These are phyloP conservation scores for Telfairia occidentalis DNA, from an alignment of 331 rosid species.

Conservation along the genomic window DNA sequence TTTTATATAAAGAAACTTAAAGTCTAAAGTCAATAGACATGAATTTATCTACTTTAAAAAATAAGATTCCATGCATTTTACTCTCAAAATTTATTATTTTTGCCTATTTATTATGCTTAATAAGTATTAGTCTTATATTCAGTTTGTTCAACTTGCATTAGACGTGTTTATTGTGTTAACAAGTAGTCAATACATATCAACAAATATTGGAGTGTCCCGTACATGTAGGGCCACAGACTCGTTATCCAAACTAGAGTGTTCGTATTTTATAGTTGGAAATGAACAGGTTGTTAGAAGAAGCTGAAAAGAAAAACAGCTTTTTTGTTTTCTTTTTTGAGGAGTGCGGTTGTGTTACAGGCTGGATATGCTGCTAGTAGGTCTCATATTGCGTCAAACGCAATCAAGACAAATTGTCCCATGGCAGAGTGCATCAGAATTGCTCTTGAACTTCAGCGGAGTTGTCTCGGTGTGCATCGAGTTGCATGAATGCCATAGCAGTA, in stretches of 20 bases:
- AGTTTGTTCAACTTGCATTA: background rate
- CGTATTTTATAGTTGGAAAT: background rate
- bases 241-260: background rate
- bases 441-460: conserved; percentile 30
- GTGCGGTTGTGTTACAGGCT: conserved; percentile 43
- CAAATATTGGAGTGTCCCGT: background rate
- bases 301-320: background rate
- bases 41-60: background rate
- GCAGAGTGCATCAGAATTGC: conserved; percentile 64
- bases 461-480: background rate
- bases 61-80: background rate
- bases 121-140: background rate
- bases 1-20: background rate
- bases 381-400: conserved; percentile 63
- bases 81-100: background rate
- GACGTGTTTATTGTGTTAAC: background rate
- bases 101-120: background rate
- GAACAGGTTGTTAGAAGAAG: background rate
- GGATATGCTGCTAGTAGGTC: conserved; percentile 83
- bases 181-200: background rate
- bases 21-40: background rate
- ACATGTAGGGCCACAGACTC: background rate
- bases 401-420: conserved; percentile 85
- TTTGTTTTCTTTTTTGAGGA: background rate
- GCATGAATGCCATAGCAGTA: background rate